Conservation (phyloP, 192 early-diverging fungal genomes). For the Coemansia pectinata region DNA sequence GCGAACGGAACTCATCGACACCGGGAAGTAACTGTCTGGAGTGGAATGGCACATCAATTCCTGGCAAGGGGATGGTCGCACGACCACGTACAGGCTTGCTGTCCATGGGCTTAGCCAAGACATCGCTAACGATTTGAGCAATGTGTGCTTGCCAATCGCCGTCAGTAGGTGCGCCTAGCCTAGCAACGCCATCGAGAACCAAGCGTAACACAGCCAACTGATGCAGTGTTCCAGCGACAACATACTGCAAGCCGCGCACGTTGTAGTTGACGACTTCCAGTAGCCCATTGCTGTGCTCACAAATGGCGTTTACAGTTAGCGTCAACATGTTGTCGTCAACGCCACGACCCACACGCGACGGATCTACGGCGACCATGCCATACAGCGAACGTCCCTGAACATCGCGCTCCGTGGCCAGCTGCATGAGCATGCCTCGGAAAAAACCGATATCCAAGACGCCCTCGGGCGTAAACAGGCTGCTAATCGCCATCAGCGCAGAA, state of each 20-base stretch:
- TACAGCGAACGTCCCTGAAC: slow-evolving; percentile 78
- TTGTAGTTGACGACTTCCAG: slow-evolving; percentile 95
- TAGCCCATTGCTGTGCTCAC: slow-evolving; percentile 67
- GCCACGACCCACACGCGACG: slow-evolving; percentile 71
- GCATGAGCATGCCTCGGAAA: slow-evolving; percentile 97
- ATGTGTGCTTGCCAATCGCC: slow-evolving; percentile 80
- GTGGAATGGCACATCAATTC: slow-evolving; percentile 93
- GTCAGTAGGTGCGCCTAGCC: slow-evolving; percentile 62
- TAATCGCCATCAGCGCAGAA: slow-evolving; percentile 79
- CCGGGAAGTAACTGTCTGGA: slow-evolving; percentile 82
- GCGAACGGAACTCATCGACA: slow-evolving; percentile 80
- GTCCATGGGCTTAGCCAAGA: slow-evolving; percentile 59
- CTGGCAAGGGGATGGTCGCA: slow-evolving; percentile 86
- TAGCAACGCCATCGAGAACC: slow-evolving; percentile 81
- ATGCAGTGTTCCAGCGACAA: slow-evolving; percentile 78
- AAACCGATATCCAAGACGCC: slow-evolving; percentile 85
- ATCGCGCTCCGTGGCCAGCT: slow-evolving; percentile 84
- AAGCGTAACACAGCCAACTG: slow-evolving; percentile 74
- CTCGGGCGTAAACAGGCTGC: slow-evolving; percentile 76
- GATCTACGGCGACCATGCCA: slow-evolving; percentile 94
- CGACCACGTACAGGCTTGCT: slow-evolving; percentile 73
- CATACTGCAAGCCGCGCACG: slow-evolving; percentile 92
- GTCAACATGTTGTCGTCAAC: slow-evolving; percentile 75
- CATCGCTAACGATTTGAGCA: slow-evolving; percentile 68
- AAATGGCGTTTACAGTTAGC: slow-evolving; percentile 69